A percentile compares a stretch with the other conserved stretches of the same genome.
Evolutionary conservation across 495 filamentous ascomycete species (phyloP).

Genomic region (Penicillium egyptiacum): DNA sequence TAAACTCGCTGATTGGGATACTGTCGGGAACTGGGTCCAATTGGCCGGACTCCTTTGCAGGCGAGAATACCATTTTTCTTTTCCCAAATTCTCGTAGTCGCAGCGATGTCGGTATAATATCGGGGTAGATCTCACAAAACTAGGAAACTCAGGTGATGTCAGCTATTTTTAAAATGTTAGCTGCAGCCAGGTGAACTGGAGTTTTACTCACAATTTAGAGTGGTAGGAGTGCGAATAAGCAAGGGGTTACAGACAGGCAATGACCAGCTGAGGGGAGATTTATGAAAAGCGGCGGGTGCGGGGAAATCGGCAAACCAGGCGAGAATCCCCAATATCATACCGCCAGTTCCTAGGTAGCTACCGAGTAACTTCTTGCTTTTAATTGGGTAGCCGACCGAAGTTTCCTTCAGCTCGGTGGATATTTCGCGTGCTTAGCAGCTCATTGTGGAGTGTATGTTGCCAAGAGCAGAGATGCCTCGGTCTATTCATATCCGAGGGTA

Average conservation of each 20-base stretch:
- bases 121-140: not conserved
- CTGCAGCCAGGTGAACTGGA: not conserved
- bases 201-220: not conserved
- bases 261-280: not conserved
- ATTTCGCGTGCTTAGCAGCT: not conserved
- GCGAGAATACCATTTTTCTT: slow-evolving; percentile 77
- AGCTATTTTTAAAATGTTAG: not conserved
- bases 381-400: not conserved
- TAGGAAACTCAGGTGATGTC: not conserved
- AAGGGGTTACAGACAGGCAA: not conserved
- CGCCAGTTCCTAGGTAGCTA: not conserved
- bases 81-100: slow-evolving; percentile 20
- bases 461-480: slow-evolving; percentile 11
- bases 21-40: slow-evolving; percentile 73
- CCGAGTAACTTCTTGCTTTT: too few species aligned
- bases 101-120: not conserved
- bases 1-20: slow-evolving; percentile 76
- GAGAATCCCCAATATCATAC: not conserved
- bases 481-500: slow-evolving; percentile 6
- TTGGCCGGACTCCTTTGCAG: slow-evolving; percentile 66
- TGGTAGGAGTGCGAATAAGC: not conserved
- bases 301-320: slow-evolving; percentile 17
- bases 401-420: not conserved
- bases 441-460: not conserved
- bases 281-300: slow-evolving; percentile 11